These are phyloP conservation scores for Poa pratensis DNA, from an alignment of 176 grass and related monocot species.

Conservation along the genomic window DNA sequence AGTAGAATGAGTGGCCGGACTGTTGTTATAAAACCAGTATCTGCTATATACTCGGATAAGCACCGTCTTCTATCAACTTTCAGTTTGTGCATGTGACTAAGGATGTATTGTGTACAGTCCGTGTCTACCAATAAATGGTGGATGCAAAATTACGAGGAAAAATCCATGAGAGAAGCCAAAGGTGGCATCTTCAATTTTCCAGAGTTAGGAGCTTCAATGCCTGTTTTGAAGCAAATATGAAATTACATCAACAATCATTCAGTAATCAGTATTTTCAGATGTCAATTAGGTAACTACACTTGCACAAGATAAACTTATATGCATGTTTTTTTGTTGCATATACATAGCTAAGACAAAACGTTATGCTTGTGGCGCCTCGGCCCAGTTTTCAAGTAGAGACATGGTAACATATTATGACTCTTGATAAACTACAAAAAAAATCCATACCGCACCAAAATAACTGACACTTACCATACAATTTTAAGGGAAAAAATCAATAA, in stretches of 20 bases:
- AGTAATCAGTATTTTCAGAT: neutral
- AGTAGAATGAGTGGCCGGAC: neutral
- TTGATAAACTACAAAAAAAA: neutral
- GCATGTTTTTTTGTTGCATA: constrained; percentile 1
- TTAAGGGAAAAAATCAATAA: neutral
- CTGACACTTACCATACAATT: neutral
- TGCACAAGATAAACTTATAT: neutral
- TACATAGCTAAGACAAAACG: neutral
- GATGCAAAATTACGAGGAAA: constrained; percentile 1
- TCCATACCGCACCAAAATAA: neutral
- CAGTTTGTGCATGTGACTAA: constrained; percentile 19
- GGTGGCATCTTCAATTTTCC: neutral
- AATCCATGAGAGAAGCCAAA: neutral
- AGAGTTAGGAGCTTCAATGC: neutral
- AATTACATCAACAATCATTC: constrained; percentile 15
- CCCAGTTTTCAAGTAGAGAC: neutral
- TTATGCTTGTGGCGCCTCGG: neutral
- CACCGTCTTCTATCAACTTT: neutral
- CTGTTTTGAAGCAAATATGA: constrained; percentile 24
- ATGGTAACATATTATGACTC: neutral
- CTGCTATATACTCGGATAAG: no score
- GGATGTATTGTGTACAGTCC: neutral
- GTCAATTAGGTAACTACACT: neutral
- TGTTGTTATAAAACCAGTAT: neutral
- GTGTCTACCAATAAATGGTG: no score